Evolutionary conservation across 768 basidiomycete genomes (phyloP).

Genomic region (Lentinula aciculospora): DNA sequence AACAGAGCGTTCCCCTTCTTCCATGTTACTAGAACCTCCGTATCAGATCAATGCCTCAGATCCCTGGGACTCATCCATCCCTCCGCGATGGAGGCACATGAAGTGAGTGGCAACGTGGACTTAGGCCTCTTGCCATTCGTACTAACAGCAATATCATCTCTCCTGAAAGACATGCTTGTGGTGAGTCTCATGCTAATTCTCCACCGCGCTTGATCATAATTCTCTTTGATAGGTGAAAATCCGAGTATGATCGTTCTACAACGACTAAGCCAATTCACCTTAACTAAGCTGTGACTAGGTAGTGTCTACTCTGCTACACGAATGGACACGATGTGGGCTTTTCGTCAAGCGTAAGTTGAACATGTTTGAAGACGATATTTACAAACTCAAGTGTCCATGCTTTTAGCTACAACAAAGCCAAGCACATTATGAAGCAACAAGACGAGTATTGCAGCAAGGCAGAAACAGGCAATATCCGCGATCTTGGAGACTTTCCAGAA

Average conservation of each 20-base stretch:
- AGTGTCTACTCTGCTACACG: constrained; percentile 40
- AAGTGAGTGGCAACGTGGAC: constrained; percentile 45
- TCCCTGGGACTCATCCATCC: constrained; percentile 18
- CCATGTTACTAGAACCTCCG: constrained; percentile 79
- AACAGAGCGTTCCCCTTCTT: constrained; percentile 60
- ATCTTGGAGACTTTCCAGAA: constrained; percentile 49
- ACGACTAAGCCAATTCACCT: constrained; percentile 3
- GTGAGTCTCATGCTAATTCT: constrained; percentile 19
- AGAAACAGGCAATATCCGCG: not conserved
- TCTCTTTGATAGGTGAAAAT: constrained; percentile 40
- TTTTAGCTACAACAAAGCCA: constrained; percentile 55
- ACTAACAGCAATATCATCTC: not conserved
- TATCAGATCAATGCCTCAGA: constrained; percentile 36
- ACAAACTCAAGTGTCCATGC: constrained; percentile 17
- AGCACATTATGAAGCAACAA: constrained; percentile 59
- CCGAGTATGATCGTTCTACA: constrained; percentile 33
- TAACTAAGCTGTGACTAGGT: constrained; percentile 17
- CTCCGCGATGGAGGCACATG: constrained; percentile 66
- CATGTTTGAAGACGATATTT: constrained; percentile 1
- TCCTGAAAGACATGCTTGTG: constrained; percentile 40
- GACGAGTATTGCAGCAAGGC: constrained; percentile 61
- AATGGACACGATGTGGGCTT: constrained; percentile 70
- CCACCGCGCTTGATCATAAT: not conserved
- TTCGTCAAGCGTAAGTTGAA: constrained; percentile 52
- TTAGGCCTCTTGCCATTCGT: not conserved